Conservation (phyloP, 345 rosid species). For the thale cress (Arabidopsis thaliana) region TAIR10.1 NC_003071.7:17329501-17330000, state of each 20-base stretch:
- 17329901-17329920: constrained; percentile 42
- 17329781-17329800: constrained; percentile 24
- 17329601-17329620: constrained; percentile 43
- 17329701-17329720: constrained; percentile 46
- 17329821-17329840: constrained; percentile 22
- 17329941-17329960: constrained; percentile 40
- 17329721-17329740: constrained; percentile 28
- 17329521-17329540: constrained; percentile 43
- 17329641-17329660: constrained; percentile 33
- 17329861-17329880: constrained; percentile 25
- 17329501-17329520: constrained; percentile 42
- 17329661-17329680: constrained; percentile 46
- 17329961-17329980: constrained; percentile 38
- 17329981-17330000: constrained; percentile 48
- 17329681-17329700: constrained; percentile 50
- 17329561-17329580: constrained; percentile 36
- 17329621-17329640: constrained; percentile 38
- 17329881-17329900: constrained; percentile 45
- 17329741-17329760: constrained; percentile 36
- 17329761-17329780: constrained; percentile 43
- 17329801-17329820: constrained; percentile 21
- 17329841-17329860: constrained; percentile 37
- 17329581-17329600: constrained; percentile 41
- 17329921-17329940: constrained; percentile 51
- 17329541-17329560: constrained; percentile 43